A percentile compares a stretch with the other conserved stretches of the same genome.
phyloP scores from a whole-genome alignment of 2,329 filamentous ascomycete species.

The Penicillium psychrosexuale region DNA sequence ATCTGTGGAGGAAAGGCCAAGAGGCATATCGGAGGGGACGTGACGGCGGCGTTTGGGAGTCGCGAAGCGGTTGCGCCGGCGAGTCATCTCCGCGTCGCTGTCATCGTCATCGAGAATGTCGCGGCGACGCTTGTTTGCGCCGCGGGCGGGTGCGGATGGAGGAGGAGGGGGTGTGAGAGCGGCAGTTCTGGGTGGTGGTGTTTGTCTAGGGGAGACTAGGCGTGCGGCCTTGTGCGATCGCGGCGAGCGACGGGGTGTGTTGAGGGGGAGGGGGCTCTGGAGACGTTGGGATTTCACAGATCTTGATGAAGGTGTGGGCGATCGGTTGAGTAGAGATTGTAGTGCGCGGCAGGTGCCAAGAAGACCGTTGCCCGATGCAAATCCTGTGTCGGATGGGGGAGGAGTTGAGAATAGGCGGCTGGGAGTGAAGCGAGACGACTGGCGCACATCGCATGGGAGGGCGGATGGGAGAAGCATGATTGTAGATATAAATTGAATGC shows the following conservation, averaged over 20 bases:
- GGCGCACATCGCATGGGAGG: constrained; percentile 44
- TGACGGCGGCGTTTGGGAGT: constrained; percentile 48
- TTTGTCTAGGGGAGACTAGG: constrained; percentile 20
- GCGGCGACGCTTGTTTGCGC: constrained; percentile 42
- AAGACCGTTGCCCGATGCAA: constrained; percentile 37
- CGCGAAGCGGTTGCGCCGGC: constrained; percentile 29
- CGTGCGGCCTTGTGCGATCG: constrained; percentile 29
- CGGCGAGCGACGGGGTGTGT: constrained; percentile 26
- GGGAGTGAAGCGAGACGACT: constrained; percentile 36
- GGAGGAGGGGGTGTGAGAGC: constrained; percentile 20
- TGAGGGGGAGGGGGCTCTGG: constrained; percentile 39
- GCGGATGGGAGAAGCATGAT: constrained; percentile 47
- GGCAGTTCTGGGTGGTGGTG: constrained; percentile 17
- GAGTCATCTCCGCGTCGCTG: constrained; percentile 12
- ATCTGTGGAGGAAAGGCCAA: constrained; percentile 44
- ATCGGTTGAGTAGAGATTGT: constrained; percentile 42
- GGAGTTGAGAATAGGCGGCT: constrained; percentile 40
- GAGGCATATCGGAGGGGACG: constrained; percentile 43
- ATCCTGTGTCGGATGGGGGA: constrained; percentile 37
- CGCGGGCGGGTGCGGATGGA: constrained; percentile 30
- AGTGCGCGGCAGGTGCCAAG: constrained; percentile 44
- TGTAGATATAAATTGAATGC: constrained; percentile 13
- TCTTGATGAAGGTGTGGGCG: constrained; percentile 38
- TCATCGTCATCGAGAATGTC: constrained; percentile 27
- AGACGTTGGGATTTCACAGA: constrained; percentile 37